phyloP scores from a whole-genome alignment of 2,329 filamentous ascomycete genomes.

The Aspergillus sp. region DNA sequence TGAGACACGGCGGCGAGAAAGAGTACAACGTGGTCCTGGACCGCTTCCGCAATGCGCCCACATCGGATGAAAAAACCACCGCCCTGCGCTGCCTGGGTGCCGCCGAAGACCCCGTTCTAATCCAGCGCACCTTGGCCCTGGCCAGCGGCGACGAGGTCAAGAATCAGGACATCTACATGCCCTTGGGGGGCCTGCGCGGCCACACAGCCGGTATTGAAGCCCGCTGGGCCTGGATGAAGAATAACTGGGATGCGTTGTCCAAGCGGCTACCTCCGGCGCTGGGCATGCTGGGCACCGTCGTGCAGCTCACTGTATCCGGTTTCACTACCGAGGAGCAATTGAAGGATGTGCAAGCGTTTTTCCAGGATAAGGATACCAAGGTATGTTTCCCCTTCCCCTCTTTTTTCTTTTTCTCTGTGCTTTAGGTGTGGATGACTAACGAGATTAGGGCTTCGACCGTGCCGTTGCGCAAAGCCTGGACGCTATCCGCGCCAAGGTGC shows the following conservation, averaged over 20 bases:
- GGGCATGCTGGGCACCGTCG: constrained; percentile 75
- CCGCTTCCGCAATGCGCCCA: constrained; percentile 65
- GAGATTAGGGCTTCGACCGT: constrained; percentile 62
- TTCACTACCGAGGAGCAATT: constrained; percentile 73
- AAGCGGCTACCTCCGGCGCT: constrained; percentile 78
- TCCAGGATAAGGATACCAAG: constrained; percentile 71
- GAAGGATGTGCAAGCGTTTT: constrained; percentile 70
- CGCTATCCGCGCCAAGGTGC: constrained; percentile 71
- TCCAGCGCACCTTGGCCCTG: constrained; percentile 69
- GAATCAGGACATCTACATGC: constrained; percentile 90
- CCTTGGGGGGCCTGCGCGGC: constrained; percentile 66
- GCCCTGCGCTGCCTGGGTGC: constrained; percentile 77
- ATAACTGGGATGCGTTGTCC: constrained; percentile 78
- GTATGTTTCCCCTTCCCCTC: constrained; percentile 25
- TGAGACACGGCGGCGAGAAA: constrained; percentile 76
- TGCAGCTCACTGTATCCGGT: constrained; percentile 70
- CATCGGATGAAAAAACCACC: constrained; percentile 83
- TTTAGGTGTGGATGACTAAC: constrained; percentile 7
- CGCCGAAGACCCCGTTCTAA: constrained; percentile 67
- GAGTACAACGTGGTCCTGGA: constrained; percentile 75
- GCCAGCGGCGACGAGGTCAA: constrained; percentile 75
- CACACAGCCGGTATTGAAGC: constrained; percentile 71
- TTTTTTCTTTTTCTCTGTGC: neutral
- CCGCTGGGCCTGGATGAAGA: constrained; percentile 73
- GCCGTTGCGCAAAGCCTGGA: constrained; percentile 85